Conservation (phyloP, 2,329 filamentous ascomycete genomes). For the Cercospora zeina region DNA sequence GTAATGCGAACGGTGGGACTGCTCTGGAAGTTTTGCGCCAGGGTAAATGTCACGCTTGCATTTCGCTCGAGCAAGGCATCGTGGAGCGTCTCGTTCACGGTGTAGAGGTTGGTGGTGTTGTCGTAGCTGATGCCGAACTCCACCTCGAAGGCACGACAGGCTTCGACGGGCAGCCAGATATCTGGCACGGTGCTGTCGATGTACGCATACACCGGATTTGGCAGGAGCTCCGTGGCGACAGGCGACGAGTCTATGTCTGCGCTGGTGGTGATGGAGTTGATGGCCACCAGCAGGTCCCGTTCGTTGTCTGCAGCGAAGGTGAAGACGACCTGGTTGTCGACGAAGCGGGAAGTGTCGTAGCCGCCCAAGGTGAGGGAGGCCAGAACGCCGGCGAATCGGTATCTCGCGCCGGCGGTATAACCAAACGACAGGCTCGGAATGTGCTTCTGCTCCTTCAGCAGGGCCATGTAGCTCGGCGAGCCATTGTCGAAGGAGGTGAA, state of each 20-base stretch:
- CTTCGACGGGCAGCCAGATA: slow-evolving; percentile 50
- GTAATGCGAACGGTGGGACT: slow-evolving; percentile 47
- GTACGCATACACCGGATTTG: slow-evolving; percentile 45
- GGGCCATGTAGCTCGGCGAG: slow-evolving; percentile 55
- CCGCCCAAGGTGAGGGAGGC: slow-evolving; percentile 65
- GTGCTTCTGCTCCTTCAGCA: slow-evolving; percentile 57
- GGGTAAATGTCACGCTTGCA: slow-evolving; percentile 48
- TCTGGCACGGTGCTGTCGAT: slow-evolving; percentile 54
- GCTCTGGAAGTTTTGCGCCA: slow-evolving; percentile 42
- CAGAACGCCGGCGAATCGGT: slow-evolving; percentile 51
- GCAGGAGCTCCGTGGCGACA: slow-evolving; percentile 42
- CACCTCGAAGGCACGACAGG: slow-evolving; percentile 65
- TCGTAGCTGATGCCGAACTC: slow-evolving; percentile 67
- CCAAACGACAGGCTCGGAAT: slow-evolving; percentile 74
- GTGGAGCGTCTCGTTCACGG: slow-evolving; percentile 59
- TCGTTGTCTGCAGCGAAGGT: slow-evolving; percentile 58
- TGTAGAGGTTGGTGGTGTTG: slow-evolving; percentile 63
- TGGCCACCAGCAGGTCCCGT: slow-evolving; percentile 61
- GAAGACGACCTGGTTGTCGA: slow-evolving; percentile 62
- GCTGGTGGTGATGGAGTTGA: slow-evolving; percentile 44
- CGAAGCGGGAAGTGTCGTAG: slow-evolving; percentile 64
- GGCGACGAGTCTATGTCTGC: slow-evolving; percentile 35
- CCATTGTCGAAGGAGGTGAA: slow-evolving; percentile 54
- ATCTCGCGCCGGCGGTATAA: slow-evolving; percentile 73
- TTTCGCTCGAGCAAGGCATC: slow-evolving; percentile 51